Conservation (phyloP, 225 moss, liverwort and hornwort genomes). For the Straminergon stramineum region DNA sequence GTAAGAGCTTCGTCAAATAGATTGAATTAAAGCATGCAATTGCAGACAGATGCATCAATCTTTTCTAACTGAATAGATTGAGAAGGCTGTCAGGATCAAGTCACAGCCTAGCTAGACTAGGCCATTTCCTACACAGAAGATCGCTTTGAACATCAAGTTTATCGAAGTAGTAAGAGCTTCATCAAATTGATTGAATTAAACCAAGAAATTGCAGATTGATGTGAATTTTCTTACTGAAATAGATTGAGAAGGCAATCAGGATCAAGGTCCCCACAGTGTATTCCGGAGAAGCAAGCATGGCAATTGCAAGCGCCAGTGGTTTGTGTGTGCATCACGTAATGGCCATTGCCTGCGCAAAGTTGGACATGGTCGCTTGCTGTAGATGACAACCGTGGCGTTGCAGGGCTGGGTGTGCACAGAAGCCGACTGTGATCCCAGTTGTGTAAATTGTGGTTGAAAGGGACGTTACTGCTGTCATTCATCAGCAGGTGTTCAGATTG, state of each 20-base stretch:
- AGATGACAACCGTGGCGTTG: constrained; percentile 17
- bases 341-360: constrained; percentile 46
- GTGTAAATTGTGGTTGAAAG: background rate
- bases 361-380: constrained; percentile 25
- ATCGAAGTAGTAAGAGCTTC: background rate
- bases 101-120: background rate
- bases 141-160: background rate
- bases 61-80: background rate
- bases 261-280: constrained; percentile 13
- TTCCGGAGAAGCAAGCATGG: constrained; percentile 46
- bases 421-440: background rate
- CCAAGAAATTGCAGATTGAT: background rate
- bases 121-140: background rate
- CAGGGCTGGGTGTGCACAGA: constrained; percentile 1
- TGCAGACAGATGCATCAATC: background rate
- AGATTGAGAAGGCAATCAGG: constrained; percentile 38
- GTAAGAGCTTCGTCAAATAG: background rate
- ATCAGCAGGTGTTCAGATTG: background rate
- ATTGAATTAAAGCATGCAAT: background rate
- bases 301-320: constrained; percentile 32
- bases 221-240: constrained; percentile 22
- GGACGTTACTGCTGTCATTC: background rate
- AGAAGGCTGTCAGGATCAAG: constrained; percentile 2
- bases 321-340: constrained; percentile 12
- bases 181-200: background rate